Evolutionary conservation across 768 basidiomycete genomes (phyloP).

Genomic region (Floccularia luteovirens): DNA sequence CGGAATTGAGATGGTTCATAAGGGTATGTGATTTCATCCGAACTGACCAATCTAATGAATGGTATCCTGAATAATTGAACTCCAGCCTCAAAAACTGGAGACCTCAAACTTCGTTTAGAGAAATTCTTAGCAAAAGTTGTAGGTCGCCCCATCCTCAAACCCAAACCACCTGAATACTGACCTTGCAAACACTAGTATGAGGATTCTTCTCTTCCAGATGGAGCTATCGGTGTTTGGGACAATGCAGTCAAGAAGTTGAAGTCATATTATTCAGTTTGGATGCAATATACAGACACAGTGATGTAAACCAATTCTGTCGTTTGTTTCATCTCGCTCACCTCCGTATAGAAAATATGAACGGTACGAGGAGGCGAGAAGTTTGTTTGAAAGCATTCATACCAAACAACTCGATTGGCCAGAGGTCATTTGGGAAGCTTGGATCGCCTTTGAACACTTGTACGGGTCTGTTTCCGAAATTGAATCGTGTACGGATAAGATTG

Average conservation of each 20-base stretch:
- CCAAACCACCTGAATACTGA: background rate
- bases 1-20: constrained; percentile 53
- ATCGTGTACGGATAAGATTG: constrained; percentile 51
- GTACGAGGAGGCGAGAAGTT: constrained; percentile 53
- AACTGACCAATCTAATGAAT: constrained; percentile 1
- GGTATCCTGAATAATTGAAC: constrained; percentile 2
- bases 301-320: constrained; percentile 39
- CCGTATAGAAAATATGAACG: constrained; percentile 39
- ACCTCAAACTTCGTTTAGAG: constrained; percentile 74
- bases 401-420: constrained; percentile 94
- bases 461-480: constrained; percentile 68
- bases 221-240: constrained; percentile 57
- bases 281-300: constrained; percentile 63
- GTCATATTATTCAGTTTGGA: constrained; percentile 71
- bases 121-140: constrained; percentile 76
- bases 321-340: background rate
- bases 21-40: constrained; percentile 29
- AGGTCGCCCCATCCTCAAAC: constrained; percentile 19
- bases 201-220: constrained; percentile 38
- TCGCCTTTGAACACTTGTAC: constrained; percentile 79
- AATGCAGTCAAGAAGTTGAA: constrained; percentile 59
- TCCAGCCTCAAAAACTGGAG: constrained; percentile 59
- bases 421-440: constrained; percentile 86
- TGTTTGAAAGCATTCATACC: constrained; percentile 58
- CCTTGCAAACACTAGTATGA: constrained; percentile 32